Evolutionary conservation across 192 early-diverging fungal genomes (phyloP), one percentile per base, ranked within the genome.

Genomic region (Coemansia erecta): DNA sequence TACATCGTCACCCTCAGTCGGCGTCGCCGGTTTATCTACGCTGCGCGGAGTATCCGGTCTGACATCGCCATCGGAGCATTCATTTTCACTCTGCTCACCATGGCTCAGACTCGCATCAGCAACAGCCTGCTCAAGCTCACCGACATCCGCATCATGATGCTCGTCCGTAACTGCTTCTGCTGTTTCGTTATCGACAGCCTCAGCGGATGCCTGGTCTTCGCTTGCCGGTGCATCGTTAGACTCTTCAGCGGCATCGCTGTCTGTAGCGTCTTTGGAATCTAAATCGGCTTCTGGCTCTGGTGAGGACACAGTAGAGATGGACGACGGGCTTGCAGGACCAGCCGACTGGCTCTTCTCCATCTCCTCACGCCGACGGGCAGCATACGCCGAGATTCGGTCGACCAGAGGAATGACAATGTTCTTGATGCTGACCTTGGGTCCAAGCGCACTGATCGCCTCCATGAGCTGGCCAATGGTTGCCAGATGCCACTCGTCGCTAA

Each of bases 401-500:
- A 99, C 89, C 23, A 99, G 77, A 12, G 90, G 87, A 63, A 99
- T 95, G 23, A 99, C 92, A 61, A 97, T 98, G 56, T 89, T 88
- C 63, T 98, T 99, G 24, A 98, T 90, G 73, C 96, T 97, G 42
- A 99, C 95, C 61, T 89, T 89, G 10, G 90, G 91, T 24, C 94
- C 87, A 19, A 99, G 80, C 69, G 90, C 89, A 9, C 92, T 94
- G 9, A 92, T 94, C 12, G 94, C 93, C 6, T 91, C 87, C 48
- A 99, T 82, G 60, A 97, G 89, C 42, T 87, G 83, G 17, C 91
- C 91, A 40, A 99, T 83, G 3, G 93, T 93, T 31, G 90, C 85
- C 35, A 99, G 70, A 60, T 98, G 98, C 76, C 95, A 98, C 58
- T 97, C 96, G 61, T 98, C 98, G 40, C 86, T 92, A 61, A 99